A percentile compares a stretch with the other conserved stretches of the same genome.
Conservation (phyloP, 495 filamentous ascomycete genomes). For the Evernia prunastri region DNA sequence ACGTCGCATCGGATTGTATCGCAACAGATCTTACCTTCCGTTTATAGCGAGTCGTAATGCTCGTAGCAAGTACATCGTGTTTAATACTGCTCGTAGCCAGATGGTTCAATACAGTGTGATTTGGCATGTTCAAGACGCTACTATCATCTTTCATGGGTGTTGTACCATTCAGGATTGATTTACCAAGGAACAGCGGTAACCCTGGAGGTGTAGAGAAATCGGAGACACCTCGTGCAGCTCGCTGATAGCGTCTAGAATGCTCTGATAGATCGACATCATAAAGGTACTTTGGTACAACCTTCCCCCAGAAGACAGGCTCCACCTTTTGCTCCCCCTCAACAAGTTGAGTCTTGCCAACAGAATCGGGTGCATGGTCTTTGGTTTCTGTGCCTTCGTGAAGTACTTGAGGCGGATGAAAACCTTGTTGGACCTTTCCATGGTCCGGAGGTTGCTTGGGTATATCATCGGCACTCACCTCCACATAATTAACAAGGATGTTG, state of each 20-base stretch:
- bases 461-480: constrained; percentile 83
- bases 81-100: constrained; percentile 98
- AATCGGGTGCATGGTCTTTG: constrained; percentile 32
- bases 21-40: constrained; percentile 61
- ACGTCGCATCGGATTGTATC: not conserved
- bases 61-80: constrained; percentile 90
- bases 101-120: constrained; percentile 95
- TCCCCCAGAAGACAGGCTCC: constrained; percentile 32
- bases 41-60: constrained; percentile 92
- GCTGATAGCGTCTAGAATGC: constrained; percentile 60
- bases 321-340: constrained; percentile 43
- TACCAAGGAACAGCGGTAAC: constrained; percentile 84
- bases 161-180: constrained; percentile 86
- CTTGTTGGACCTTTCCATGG: constrained; percentile 31
- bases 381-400: constrained; percentile 35
- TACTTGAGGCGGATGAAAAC: constrained; percentile 42
- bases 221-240: constrained; percentile 61
- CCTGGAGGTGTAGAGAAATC: constrained; percentile 76
- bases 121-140: constrained; percentile 90
- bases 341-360: constrained; percentile 38
- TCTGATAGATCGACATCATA: constrained; percentile 79
- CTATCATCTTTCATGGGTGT: constrained; percentile 95
- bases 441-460: constrained; percentile 37
- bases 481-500: constrained; percentile 94
- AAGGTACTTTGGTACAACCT: constrained; percentile 74